Evolutionary conservation across 305 asterid genomes (phyloP).

Genomic region (Galium porrigens): DNA sequence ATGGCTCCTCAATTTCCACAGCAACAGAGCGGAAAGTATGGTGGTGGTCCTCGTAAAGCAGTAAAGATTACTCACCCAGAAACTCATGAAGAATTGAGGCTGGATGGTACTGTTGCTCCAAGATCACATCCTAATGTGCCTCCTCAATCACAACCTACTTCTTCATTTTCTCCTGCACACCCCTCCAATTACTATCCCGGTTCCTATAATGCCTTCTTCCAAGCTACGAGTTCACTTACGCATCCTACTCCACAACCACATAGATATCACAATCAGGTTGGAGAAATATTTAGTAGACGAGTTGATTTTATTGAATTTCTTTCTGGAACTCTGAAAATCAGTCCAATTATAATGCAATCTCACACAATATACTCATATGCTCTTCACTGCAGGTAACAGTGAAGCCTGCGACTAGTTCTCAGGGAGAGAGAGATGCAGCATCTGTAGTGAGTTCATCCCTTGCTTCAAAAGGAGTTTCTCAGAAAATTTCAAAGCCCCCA

Average conservation of each 20-base stretch:
- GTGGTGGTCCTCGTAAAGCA: conserved; percentile 39
- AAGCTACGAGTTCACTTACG: conserved; percentile 39
- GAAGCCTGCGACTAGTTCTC: conserved; percentile 39
- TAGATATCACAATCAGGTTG: conserved; percentile 52
- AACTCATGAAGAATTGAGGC: conserved; percentile 71
- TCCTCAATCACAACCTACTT: conserved; percentile 45
- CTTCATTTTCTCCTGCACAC: conserved; percentile 41
- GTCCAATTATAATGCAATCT: background rate
- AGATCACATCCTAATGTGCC: conserved; percentile 51
- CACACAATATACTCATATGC: background rate
- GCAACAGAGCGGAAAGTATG: conserved; percentile 40
- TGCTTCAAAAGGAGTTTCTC: conserved; percentile 29
- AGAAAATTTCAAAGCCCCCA: conserved; percentile 26
- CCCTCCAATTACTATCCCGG: conserved; percentile 35
- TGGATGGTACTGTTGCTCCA: conserved; percentile 44
- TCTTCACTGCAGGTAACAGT: conserved; percentile 46
- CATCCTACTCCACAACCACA: conserved; percentile 44
- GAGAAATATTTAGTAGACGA: background rate
- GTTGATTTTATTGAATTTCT: conserved; percentile 4
- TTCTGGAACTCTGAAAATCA: background rate
- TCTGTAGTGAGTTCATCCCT: conserved; percentile 31
- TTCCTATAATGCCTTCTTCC: conserved; percentile 40
- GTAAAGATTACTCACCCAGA: conserved; percentile 83
- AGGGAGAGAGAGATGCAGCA: conserved; percentile 32
- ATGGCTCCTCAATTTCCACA: conserved; percentile 50